These are phyloP conservation scores for Solanum chiquidenum DNA, from an alignment of 257 asterid genomes.

Conservation along the genomic window DNA sequence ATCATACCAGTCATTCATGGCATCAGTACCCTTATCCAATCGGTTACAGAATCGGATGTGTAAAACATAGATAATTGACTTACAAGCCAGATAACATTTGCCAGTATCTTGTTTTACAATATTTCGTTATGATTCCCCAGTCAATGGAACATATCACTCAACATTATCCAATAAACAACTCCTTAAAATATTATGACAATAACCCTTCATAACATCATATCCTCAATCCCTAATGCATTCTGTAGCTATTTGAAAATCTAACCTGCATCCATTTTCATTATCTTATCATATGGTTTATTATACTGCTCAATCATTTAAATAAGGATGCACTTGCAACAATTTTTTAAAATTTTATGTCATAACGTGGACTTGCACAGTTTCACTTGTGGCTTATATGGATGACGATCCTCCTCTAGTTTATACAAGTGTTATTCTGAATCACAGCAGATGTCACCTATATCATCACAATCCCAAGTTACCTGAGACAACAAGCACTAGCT, in stretches of 20 bases:
- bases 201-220: background rate
- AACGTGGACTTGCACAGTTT: background rate
- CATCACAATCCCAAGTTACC: background rate
- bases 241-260: background rate
- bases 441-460: background rate
- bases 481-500: background rate
- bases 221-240: background rate
- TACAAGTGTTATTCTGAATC: background rate
- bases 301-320: background rate
- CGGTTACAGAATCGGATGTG: background rate
- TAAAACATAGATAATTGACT: background rate
- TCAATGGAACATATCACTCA: constrained; percentile 18
- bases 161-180: constrained; percentile 10
- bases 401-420: background rate
- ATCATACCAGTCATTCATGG: background rate
- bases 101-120: background rate
- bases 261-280: background rate
- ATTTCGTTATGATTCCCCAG: constrained; percentile 2
- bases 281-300: background rate
- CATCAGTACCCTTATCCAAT: background rate
- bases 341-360: background rate
- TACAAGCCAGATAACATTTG: background rate
- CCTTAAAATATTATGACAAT: background rate
- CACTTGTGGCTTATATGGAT: background rate
- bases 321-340: background rate